phyloP scores from a whole-genome alignment of 1,284 basidiomycete genomes.

The Caloboletus firmus region DNA sequence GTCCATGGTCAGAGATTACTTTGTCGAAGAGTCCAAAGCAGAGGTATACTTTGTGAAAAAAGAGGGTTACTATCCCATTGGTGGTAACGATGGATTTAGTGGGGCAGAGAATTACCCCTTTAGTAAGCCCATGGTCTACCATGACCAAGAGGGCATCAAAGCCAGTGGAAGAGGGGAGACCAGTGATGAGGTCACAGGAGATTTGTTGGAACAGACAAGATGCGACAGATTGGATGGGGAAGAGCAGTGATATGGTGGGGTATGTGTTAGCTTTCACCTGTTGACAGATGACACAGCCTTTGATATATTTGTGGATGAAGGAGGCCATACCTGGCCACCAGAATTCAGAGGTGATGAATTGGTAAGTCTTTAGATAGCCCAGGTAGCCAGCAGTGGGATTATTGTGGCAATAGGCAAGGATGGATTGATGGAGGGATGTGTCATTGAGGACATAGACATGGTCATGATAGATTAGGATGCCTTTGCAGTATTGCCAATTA shows the following conservation, averaged over 20 bases:
- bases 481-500: neutral
- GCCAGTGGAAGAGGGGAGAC: neutral
- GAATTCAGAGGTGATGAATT: accelerated
- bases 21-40: constrained; percentile 9
- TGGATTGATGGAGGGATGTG: accelerated
- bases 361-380: accelerated
- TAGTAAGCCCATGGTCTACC: constrained; percentile 17
- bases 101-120: constrained; percentile 13
- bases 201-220: no score
- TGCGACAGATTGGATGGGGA: no score
- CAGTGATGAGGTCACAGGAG: no score
- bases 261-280: neutral
- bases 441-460: neutral
- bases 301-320: accelerated
- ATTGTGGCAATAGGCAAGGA: neutral
- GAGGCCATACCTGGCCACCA: neutral
- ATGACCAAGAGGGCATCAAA: constrained; percentile 26
- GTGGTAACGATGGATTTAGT: constrained; percentile 13
- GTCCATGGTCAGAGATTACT: no score
- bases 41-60: constrained; percentile 17
- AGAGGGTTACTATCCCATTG: constrained; percentile 4
- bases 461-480: neutral
- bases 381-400: neutral
- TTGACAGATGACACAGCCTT: neutral
- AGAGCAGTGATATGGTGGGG: no score